phyloP scores from a whole-genome alignment of 139 green algal species.

The Penium margaritaceum region DNA sequence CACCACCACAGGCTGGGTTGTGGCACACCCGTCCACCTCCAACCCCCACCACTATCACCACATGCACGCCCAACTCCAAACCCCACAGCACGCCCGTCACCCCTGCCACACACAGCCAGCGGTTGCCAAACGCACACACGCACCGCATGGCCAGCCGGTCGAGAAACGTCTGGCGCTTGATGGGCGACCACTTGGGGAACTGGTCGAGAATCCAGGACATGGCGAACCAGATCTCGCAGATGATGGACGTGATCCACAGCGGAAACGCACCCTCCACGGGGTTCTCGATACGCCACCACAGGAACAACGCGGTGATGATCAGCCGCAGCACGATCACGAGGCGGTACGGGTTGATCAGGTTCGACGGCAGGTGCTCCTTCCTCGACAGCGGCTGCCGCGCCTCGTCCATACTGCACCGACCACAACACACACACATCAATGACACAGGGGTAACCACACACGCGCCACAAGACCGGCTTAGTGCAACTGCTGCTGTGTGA shows the following conservation, averaged over 20 bases:
- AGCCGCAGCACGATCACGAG: constrained; percentile 26
- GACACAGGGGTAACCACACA: too few relatives aligned
- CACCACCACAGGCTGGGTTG: too few relatives aligned
- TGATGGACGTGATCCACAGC: constrained; percentile 32
- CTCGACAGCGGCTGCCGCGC: constrained; percentile 26
- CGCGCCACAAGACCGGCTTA: too few relatives aligned
- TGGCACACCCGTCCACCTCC: too few relatives aligned
- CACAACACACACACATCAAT: too few relatives aligned
- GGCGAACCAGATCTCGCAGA: constrained; percentile 44
- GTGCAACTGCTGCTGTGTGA: too few relatives aligned
- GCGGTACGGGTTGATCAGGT: constrained; percentile 34
- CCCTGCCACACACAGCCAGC: too few relatives aligned
- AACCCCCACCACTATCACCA: too few relatives aligned
- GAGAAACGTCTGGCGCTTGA: constrained; percentile 33
- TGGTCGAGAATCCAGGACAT: constrained; percentile 41
- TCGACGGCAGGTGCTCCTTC: constrained; percentile 20
- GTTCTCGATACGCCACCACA: constrained; percentile 29
- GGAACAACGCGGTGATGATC: constrained; percentile 25
- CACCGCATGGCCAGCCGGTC: constrained; percentile 22
- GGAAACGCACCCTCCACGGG: constrained; percentile 1
- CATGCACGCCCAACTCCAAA: too few relatives aligned
- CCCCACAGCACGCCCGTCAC: background rate
- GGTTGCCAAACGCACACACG: too few relatives aligned
- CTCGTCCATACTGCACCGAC: constrained; percentile 38
- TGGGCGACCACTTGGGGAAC: constrained; percentile 36